Conservation (phyloP, 1,284 basidiomycete genomes). For the Ustilago nuda region DNA sequence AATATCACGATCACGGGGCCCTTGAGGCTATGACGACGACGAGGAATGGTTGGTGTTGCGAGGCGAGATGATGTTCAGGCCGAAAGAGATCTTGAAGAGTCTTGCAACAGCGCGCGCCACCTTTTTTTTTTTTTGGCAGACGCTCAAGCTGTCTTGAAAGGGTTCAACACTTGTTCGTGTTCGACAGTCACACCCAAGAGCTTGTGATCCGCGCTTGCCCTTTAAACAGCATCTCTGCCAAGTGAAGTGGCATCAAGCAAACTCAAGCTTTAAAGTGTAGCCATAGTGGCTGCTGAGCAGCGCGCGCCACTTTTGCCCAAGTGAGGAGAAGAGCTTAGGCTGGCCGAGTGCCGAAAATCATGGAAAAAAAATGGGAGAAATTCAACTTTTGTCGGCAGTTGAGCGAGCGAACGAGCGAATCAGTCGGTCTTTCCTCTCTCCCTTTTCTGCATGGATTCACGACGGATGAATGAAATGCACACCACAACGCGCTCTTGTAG, state of each 20-base stretch:
- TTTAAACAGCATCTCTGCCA: too few species aligned
- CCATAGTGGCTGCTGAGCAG: background rate
- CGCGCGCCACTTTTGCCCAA: background rate
- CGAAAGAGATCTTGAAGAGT: background rate
- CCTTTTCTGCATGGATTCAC: background rate
- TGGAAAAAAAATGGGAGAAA: background rate
- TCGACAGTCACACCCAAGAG: background rate
- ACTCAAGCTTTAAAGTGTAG: background rate
- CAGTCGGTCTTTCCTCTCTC: background rate
- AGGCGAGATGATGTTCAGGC: background rate
- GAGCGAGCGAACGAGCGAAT: background rate
- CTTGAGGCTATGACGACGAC: background rate
- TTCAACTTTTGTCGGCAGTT: background rate
- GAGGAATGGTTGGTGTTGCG: background rate
- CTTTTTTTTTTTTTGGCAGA: conserved; percentile 1
- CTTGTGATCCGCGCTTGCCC: background rate
- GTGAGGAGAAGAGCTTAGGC: background rate
- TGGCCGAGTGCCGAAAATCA: conserved; percentile 10
- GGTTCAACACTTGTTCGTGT: conserved; percentile 18
- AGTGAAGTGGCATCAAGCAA: background rate
- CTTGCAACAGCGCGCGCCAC: conserved; percentile 5
- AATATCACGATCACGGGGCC: background rate
- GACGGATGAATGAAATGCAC: conserved; percentile 10
- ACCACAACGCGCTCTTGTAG: conserved; percentile 19
- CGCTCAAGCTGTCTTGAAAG: conserved; percentile 1